Conservation (phyloP, 805 yeast species). For the Nakazawaea sp. region DNA sequence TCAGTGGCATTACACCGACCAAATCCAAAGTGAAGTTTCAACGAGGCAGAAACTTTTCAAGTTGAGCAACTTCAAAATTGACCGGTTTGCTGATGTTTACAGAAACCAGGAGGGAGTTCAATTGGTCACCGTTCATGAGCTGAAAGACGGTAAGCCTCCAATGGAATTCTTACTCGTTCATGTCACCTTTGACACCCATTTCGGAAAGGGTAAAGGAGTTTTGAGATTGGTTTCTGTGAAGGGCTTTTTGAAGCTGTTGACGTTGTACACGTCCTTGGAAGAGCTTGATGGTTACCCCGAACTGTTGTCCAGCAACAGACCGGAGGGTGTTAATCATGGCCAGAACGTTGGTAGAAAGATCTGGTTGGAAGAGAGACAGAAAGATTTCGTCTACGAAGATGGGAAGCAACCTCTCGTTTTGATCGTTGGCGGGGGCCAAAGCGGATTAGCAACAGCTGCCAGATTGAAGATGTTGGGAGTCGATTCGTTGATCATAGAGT, state of each 20-base stretch:
- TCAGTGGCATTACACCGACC: constrained; percentile 23
- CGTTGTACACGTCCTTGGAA: constrained; percentile 27
- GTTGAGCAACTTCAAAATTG: constrained; percentile 22
- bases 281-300: constrained; percentile 26
- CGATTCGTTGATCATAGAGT: constrained; percentile 30
- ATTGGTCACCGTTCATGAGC: constrained; percentile 21
- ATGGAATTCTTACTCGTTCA: constrained; percentile 28
- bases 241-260: constrained; percentile 4
- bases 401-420: constrained; percentile 28
- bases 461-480: constrained; percentile 33
- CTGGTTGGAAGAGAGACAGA: constrained; percentile 14
- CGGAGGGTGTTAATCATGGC: constrained; percentile 31
- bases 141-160: constrained; percentile 14
- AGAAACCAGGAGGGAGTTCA: constrained; percentile 22
- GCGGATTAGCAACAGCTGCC: constrained; percentile 35
- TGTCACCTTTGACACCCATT: constrained; percentile 21
- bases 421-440: constrained; percentile 41
- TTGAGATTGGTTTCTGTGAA: constrained; percentile 26
- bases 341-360: constrained; percentile 20
- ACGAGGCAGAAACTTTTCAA: constrained; percentile 14
- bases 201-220: constrained; percentile 27
- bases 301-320: constrained; percentile 23
- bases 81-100: constrained; percentile 20
- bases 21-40: constrained; percentile 17
- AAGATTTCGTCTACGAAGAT: constrained; percentile 16